Base-by-base conservation (phyloP, 2,329 filamentous ascomycete species). In the Epichloe elymi region DNA sequence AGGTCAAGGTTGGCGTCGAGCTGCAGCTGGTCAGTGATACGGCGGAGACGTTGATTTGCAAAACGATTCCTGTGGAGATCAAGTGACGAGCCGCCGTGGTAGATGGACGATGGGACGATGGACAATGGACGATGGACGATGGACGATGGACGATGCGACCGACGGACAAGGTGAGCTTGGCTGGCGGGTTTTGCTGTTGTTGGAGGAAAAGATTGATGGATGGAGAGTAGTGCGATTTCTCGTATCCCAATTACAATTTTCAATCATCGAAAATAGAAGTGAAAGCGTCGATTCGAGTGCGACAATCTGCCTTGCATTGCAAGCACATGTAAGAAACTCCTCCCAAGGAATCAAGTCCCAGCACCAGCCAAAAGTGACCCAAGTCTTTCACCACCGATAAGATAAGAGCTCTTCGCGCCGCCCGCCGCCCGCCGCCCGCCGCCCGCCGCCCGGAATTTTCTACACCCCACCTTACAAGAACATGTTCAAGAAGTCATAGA, bases 11-110 rank as follows among this genome's bases (percentile, higher is more conserved):
- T 10, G 33, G 5, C 12, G 37, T 46, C 6, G 26, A 46, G 38
- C n/a, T 52, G 19, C 12, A 50, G 42, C 37, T 52, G 37, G 12
- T 49, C 15, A 33, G 36, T 39, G 26, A 46, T 4, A 42, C 14
- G 37, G 41, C 20, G 5, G 38, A 38, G 2, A 46, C 5, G 20
- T 23, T 52, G 36, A 42, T 52, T 37, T 52, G 51, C 47, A 47
- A 49, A 42, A 30, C 37, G n/a, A 42, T 52, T 38, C 46, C 42
- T 14, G 51, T 20, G 36, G 30, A 50, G 38, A 49, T 52, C 10
- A 36, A 30, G 50, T 51, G 30, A 48, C 17, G 42, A 20, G 20
- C 17, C 6, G 40, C 19, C 12, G 10, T 19, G 40, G 3, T 42
- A 12, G n/a, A n/a, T n/a, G n/a, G n/a, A n/a, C n/a, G n/a, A n/a